Percentiles rank a stretch among this genome's conserved stretches.
Conservation (phyloP, 208 protist genomes). For the Trypanosoma platydactyli region DNA sequence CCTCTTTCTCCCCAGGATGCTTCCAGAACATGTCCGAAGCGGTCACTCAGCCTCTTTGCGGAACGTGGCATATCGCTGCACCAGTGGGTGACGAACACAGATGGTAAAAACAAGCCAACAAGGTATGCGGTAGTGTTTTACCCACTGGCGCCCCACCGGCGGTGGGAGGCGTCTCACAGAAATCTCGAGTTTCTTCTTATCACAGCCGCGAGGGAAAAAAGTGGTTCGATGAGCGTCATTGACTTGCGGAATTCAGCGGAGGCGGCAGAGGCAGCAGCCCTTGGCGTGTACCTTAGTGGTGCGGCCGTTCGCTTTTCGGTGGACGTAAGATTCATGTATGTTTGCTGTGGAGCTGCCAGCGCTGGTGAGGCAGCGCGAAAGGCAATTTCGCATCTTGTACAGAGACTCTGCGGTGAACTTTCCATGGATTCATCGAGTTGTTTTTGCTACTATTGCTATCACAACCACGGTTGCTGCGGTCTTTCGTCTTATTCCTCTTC, state of each 20-base stretch:
- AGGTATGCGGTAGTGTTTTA: slow-evolving; percentile 23
- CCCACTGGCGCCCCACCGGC: slow-evolving; percentile 13
- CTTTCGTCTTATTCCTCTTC: neutral
- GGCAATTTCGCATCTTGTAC: neutral
- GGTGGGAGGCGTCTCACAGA: neutral
- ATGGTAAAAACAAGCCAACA: neutral
- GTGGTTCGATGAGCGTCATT: slow-evolving; percentile 14
- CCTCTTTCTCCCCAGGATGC: neutral
- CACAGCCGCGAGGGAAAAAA: neutral
- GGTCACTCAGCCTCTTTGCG: slow-evolving; percentile 5
- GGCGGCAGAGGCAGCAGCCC: neutral
- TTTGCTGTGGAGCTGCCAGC: slow-evolving; percentile 28
- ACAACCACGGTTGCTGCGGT: too few relatives aligned
- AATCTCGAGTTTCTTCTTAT: slow-evolving; percentile 18
- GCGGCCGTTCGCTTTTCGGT: slow-evolving; percentile 30
- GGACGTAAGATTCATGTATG: slow-evolving; percentile 26
- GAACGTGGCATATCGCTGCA: slow-evolving; percentile 14
- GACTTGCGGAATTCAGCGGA: slow-evolving; percentile 18
- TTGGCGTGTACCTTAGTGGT: slow-evolving; percentile 15
- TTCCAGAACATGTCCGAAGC: neutral
- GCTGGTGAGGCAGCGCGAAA: slow-evolving; percentile 19
- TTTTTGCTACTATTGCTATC: slow-evolving; percentile 10
- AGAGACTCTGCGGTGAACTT: slow-evolving; percentile 17
- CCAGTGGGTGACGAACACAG: slow-evolving; percentile 1
- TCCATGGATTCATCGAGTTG: slow-evolving; percentile 19